phyloP scores from a whole-genome alignment of 176 grass and related monocot species.

The Avena insularis region DNA sequence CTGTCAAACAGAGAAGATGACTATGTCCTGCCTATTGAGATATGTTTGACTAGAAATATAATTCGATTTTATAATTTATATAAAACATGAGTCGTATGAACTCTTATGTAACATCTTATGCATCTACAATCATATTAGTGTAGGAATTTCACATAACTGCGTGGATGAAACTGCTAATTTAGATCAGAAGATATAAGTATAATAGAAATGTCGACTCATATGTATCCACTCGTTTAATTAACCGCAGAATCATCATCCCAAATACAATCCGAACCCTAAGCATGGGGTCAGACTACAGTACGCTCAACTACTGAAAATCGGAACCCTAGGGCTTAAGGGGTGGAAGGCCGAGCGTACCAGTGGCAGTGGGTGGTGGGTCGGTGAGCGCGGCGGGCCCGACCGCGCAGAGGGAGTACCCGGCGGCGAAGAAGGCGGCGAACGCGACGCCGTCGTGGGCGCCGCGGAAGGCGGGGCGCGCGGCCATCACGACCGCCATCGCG shows the following conservation, averaged over 20 bases:
- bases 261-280: not conserved
- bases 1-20: too few species aligned
- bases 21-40: not conserved
- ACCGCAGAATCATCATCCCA: not conserved
- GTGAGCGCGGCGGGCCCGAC: constrained; percentile 63
- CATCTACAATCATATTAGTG: too few species aligned
- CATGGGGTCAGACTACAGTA: not conserved
- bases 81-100: not conserved
- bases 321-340: not conserved
- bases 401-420: constrained; percentile 64
- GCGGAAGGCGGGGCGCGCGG: constrained; percentile 62
- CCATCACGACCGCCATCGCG: constrained; percentile 69
- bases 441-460: constrained; percentile 76
- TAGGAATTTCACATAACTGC: not conserved
- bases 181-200: not conserved
- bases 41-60: not conserved
- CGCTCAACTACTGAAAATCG: not conserved
- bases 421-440: constrained; percentile 79
- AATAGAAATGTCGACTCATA: not conserved
- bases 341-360: constrained; percentile 16
- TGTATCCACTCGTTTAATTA: not conserved
- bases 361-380: constrained; percentile 48
- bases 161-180: constrained; percentile 1
- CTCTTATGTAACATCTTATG: not conserved
- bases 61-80: not conserved